These are phyloP conservation scores for Trichoderma endophyticum DNA, from an alignment of 2,329 filamentous ascomycete genomes.

Conservation along the genomic window DNA sequence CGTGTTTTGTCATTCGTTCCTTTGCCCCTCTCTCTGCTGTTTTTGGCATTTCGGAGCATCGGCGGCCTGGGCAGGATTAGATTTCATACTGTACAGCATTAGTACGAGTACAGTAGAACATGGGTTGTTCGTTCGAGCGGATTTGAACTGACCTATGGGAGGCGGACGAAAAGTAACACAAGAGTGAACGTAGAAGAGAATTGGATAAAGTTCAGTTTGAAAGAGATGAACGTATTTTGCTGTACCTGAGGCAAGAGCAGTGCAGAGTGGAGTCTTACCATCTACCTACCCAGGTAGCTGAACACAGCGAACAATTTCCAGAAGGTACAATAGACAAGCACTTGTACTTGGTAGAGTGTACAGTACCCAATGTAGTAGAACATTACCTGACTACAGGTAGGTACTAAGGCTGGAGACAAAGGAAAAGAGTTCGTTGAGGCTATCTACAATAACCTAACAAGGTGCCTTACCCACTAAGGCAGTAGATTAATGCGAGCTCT, in stretches of 20 bases:
- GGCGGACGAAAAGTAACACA: neutral
- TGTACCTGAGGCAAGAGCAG: neutral
- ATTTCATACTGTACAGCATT: neutral
- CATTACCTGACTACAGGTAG: neutral
- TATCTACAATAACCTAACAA: neutral
- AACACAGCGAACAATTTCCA: neutral
- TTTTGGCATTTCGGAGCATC: constrained; percentile 1
- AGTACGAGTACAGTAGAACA: neutral
- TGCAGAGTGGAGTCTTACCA: neutral
- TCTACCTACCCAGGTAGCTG: neutral
- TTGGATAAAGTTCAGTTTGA: neutral
- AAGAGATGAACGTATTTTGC: neutral
- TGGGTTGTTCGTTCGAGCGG: neutral
- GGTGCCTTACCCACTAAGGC: too few species aligned
- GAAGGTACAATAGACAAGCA: neutral
- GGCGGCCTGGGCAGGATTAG: neutral
- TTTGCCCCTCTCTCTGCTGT: neutral
- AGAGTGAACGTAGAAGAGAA: neutral
- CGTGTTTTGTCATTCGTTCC: neutral
- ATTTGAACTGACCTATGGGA: neutral
- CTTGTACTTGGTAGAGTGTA: neutral
- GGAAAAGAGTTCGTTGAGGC: neutral
- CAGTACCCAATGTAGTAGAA: neutral
- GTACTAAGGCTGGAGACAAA: neutral
- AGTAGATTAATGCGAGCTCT: neutral